These are phyloP conservation scores for Fusarium dlaminii DNA, from an alignment of 2,329 filamentous ascomycete genomes.

Conservation along the genomic window DNA sequence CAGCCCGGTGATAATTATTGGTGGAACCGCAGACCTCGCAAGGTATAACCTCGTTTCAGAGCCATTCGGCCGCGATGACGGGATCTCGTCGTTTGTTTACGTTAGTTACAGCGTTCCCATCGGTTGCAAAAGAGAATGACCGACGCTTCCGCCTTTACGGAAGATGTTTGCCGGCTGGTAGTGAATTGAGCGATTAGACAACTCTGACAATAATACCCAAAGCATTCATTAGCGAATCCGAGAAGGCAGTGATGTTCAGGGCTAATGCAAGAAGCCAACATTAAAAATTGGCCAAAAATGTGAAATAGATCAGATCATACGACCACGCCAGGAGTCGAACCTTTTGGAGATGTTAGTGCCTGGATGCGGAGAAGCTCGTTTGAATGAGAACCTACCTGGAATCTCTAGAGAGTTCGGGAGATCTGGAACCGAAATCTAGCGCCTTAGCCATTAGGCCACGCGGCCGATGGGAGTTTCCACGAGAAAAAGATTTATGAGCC, in stretches of 20 bases:
- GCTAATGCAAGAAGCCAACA: background rate
- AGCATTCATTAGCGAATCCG: background rate
- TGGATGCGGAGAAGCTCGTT: background rate
- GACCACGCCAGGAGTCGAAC: constrained; percentile 42
- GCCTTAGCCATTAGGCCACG: constrained; percentile 41
- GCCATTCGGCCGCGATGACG: background rate
- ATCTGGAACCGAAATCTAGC: constrained; percentile 34
- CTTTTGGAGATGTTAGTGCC: constrained; percentile 12
- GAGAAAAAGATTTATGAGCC: background rate
- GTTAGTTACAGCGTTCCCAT: background rate
- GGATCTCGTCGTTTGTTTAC: background rate
- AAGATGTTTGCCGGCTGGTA: background rate
- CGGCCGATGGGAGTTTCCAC: constrained; percentile 8
- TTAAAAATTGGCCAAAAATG: background rate
- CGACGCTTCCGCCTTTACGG: background rate
- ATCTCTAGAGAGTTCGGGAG: constrained; percentile 34
- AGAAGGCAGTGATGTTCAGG: background rate
- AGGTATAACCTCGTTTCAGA: background rate
- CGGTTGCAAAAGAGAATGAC: background rate
- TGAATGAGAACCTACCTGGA: constrained; percentile 26
- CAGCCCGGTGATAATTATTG: constrained; percentile 36
- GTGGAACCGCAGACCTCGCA: constrained; percentile 5
- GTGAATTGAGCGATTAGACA: background rate
- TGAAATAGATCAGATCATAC: constrained; percentile 11
- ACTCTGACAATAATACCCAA: background rate